phyloP scores from a whole-genome alignment of 2,329 filamentous ascomycete genomes.

The Pezicula carpinea region DNA sequence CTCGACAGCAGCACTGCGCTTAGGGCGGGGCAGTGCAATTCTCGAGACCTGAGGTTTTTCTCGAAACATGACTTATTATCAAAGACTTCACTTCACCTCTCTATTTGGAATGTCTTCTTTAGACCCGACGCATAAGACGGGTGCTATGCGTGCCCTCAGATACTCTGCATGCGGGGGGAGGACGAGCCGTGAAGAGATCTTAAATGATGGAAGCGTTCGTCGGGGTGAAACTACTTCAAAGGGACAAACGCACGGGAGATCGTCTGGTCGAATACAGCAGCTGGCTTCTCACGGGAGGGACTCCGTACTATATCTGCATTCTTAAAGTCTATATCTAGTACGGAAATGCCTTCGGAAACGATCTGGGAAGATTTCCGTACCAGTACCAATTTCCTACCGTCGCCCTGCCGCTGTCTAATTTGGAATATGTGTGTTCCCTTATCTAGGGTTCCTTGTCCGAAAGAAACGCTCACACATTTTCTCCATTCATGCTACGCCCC shows the following conservation, averaged over 20 bases:
- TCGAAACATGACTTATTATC: conserved; percentile 1
- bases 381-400: not conserved
- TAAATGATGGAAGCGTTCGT: not conserved
- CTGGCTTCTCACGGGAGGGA: too few relatives aligned
- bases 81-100: not conserved
- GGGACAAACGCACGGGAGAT: not conserved
- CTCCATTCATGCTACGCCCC: not conserved
- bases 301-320: too few relatives aligned
- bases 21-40: conserved; percentile 17
- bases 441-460: conserved; percentile 1
- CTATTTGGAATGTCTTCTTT: not conserved
- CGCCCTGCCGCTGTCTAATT: too few relatives aligned
- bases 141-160: not conserved
- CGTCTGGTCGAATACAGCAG: not conserved
- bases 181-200: not conserved
- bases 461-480: not conserved
- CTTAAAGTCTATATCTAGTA: too few relatives aligned
- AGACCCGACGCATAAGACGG: not conserved
- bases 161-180: not conserved
- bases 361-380: conserved; percentile 1
- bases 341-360: not conserved
- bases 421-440: not conserved
- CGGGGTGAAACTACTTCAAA: not conserved
- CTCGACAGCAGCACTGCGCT: conserved; percentile 15
- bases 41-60: not conserved